A percentile compares a stretch with the other conserved stretches of the same genome.
phyloP scores from a whole-genome alignment of 176 grass and related monocot species.

The Alopecurus myosuroides region DNA sequence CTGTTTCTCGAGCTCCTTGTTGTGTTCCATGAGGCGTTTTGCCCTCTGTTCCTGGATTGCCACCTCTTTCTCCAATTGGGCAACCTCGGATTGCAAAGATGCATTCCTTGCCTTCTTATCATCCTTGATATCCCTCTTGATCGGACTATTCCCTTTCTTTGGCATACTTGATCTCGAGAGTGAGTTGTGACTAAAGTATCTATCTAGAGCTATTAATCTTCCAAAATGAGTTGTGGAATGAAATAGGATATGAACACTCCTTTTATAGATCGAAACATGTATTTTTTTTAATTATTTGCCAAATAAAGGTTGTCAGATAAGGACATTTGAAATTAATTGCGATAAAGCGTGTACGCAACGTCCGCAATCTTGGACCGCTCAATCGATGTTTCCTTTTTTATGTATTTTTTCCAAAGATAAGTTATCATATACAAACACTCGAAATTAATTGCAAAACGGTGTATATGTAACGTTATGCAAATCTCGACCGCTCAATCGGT shows the following conservation, averaged over 20 bases:
- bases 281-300: background rate
- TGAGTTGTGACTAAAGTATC: background rate
- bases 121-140: background rate
- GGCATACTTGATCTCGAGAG: background rate
- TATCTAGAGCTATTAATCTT: background rate
- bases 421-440: background rate
- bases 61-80: background rate
- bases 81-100: background rate
- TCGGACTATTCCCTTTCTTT: background rate
- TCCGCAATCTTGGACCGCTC: background rate
- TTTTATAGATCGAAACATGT: background rate
- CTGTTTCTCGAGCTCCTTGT: background rate
- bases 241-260: background rate
- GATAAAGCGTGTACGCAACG: background rate
- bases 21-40: background rate
- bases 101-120: background rate
- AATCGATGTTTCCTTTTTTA: background rate
- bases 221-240: background rate
- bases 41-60: background rate
- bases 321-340: background rate
- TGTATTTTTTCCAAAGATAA: background rate
- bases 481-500: no score
- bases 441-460: background rate
- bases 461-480: no score
- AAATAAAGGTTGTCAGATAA: background rate